Base-by-base conservation (phyloP, 371 early-diverging fungal genomes). In the Apophysomyces elegans region DNA sequence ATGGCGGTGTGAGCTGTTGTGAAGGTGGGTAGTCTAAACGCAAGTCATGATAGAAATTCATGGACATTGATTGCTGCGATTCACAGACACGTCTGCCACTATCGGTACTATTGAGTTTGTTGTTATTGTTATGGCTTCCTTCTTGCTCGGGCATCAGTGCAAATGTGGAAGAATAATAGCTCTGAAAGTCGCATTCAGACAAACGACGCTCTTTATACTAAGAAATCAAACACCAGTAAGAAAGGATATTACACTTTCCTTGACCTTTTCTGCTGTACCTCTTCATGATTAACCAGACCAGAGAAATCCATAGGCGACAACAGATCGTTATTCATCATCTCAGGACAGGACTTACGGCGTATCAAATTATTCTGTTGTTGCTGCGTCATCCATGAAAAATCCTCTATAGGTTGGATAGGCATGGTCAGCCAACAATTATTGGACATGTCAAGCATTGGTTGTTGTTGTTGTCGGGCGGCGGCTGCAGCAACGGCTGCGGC, bases 1-100 rank as follows among this genome's bases (percentile, higher is more conserved):
- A 59, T 6, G 74, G 72, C 5, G 77, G 77, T 32, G 75, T 74
- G 12, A 68, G 44, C 32, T 69, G 64, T n/a, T 73, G 66, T 56
- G 68, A 58, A 16, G 58, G 46, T 39, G 63, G 13, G 41, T 67
- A 71, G 9, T 58, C 63, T 11, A 74, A 50, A 47, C 63, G 43
- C 3, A 67, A 16, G 35, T 66, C 69, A 54, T 68, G 69, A 21
- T 68, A 76, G 21, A 70, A 72, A 18, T 68, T 70, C 44, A 70
- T 60, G 32, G 69, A 46, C 37, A 59, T 58, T 38, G 62, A 39
- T 38, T 47, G 37, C 5, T 37, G 50, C 11, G 21, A 37, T 39
- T 39, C 35, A 45, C 43, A 36, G 12, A 9, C 41, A 36, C 46
- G 37, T n/a, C 13, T 32, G 45, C 35, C 44, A 43, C 26, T 26